Evolutionary conservation across 2,329 filamentous ascomycete genomes (phyloP).

Genomic region (Fusarium xylarioides): DNA sequence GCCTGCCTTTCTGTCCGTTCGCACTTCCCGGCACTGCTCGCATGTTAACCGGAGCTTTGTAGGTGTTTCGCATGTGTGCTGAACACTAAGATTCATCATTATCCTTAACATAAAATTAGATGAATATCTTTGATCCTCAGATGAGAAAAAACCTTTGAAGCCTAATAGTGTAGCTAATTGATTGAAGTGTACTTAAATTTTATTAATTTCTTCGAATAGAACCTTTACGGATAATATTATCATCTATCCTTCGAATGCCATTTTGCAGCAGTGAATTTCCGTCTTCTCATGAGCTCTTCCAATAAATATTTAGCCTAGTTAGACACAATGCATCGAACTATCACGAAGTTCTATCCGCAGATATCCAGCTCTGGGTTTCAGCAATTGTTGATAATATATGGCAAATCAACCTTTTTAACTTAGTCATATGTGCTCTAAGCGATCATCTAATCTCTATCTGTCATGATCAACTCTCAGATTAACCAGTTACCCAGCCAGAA

Average conservation of each 20-base stretch:
- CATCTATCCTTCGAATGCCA: accelerated
- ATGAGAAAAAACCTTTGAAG: accelerated
- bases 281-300: not conserved
- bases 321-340: not conserved
- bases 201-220: not conserved
- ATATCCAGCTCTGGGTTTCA: no score
- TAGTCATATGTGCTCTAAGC: no score
- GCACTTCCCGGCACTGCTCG: not conserved
- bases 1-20: not conserved
- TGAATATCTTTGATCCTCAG: not conserved
- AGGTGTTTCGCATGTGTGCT: not conserved
- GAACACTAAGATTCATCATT: not conserved
- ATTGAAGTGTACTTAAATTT: not conserved
- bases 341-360: accelerated
- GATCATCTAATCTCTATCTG: not conserved
- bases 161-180: not conserved
- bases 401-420: not conserved
- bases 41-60: no score
- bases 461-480: not conserved
- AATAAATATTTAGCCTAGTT: not conserved
- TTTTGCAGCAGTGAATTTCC: no score
- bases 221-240: not conserved
- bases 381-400: not conserved
- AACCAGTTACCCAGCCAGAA: not conserved
- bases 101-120: not conserved